Evolutionary conservation across 75 land plant genomes (phyloP), one percentile per base, ranked within the genome.

Genomic region (Pinus taeda): DNA sequence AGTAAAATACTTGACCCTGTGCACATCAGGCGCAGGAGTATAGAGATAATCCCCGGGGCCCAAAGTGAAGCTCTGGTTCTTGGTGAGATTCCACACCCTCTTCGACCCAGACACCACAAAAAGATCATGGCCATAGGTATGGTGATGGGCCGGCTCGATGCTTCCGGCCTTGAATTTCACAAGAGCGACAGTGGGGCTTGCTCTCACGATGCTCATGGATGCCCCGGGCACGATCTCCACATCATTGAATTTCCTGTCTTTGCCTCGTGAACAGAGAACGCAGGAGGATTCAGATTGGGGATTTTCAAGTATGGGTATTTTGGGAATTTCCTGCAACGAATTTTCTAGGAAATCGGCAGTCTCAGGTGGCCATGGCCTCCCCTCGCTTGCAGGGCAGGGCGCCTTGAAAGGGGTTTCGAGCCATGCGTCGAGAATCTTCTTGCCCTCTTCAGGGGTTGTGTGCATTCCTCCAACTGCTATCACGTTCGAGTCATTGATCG

Each of bases 81-180:
- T 93, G 49, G 69, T 90, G 80, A 95, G 72, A 75, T 95, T 95
- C 98, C 96, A 93, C 69, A 95, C 96, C 9, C 85, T 81, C 84
- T 93, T 95, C 63, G 63, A 83, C 66, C 98, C 98, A 29, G 81
- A 77, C 36, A 82, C 17, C 61, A 95, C 98, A 36, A 91, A 78
- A 71, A 95, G 57, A 75, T 95, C 98, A 58, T 95, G 98, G 60
- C 98, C 98, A 73, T 88, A 90, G 1, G 92, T 93, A 67, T 95
- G 98, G 78, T 93, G 94, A 80, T 95, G 98, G 17, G 96, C 94
- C 22, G 98, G 98, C 82, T 95, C 98, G 33, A 33, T 33, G 33
- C 33, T 33, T 33, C 33, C 33, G 2, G 33, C 33, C 33, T 33
- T 33, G 33, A 33, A 33, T 33, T 33, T 33, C 33, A 33, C 33